Conservation (phyloP, 2,329 filamentous ascomycete genomes). For the Magnaporthales sp. region DNA sequence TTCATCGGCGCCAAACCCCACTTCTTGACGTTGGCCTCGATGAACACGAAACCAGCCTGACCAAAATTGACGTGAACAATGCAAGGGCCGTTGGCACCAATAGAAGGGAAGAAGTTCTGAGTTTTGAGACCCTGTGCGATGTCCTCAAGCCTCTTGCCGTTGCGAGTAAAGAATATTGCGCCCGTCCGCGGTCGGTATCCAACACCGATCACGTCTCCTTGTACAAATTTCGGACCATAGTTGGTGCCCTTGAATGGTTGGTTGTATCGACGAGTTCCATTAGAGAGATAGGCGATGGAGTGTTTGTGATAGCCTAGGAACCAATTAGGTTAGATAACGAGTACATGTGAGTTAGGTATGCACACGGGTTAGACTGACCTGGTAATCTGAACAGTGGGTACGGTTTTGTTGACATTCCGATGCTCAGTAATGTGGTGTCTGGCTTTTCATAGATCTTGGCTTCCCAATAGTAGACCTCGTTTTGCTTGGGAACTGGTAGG, state of each 20-base stretch:
- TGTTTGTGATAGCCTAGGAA: slow-evolving; percentile 76
- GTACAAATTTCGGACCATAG: slow-evolving; percentile 78
- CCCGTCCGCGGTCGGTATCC: slow-evolving; percentile 92
- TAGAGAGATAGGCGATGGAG: slow-evolving; percentile 85
- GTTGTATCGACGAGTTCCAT: slow-evolving; percentile 79
- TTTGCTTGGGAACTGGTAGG: slow-evolving; percentile 92
- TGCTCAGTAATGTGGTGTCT: slow-evolving; percentile 75
- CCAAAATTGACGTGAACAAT: slow-evolving; percentile 95
- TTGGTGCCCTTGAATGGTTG: slow-evolving; percentile 76
- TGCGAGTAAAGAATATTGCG: slow-evolving; percentile 95
- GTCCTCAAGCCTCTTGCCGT: slow-evolving; percentile 94
- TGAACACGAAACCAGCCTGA: slow-evolving; percentile 96
- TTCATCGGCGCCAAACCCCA: slow-evolving; percentile 97
- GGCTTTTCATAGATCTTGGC: slow-evolving; percentile 98
- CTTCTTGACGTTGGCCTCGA: slow-evolving; percentile 99
- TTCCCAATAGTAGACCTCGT: slow-evolving; percentile 99
- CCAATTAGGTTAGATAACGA: background rate
- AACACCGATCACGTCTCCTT: slow-evolving; percentile 92
- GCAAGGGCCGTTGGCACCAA: slow-evolving; percentile 92
- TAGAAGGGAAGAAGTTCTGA: slow-evolving; percentile 94
- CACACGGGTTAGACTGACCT: slow-evolving; percentile 42
- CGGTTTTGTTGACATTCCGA: slow-evolving; percentile 93
- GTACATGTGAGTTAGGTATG: background rate
- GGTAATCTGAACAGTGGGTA: slow-evolving; percentile 92
- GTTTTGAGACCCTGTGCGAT: slow-evolving; percentile 86